Base-by-base conservation (phyloP, 306 rosid species). In the Herpetospermum pedunculosum region DNA sequence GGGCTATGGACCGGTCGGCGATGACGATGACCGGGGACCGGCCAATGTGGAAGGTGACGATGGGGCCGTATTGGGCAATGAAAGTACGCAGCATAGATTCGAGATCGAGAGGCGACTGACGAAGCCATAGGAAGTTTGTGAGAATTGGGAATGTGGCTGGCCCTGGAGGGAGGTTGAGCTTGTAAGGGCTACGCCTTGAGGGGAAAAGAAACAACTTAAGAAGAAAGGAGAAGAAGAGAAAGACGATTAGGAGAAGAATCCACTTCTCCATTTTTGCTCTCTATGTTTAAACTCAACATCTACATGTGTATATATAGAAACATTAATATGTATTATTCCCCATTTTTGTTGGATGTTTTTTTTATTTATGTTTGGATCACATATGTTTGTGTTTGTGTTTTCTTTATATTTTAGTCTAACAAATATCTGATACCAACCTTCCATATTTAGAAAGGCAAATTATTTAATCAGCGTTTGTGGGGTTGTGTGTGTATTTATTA, bases 31-130 rank as follows among this genome's bases (percentile, higher is more conserved):
- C 67, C 6, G 87, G 91, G 1, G 69, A 71, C 2, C 83, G 77
- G 0, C 85, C 88, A 18, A 87, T 77, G 73, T 75, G 78, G 26
- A 87, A 48, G 23, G 91, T 84, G 14, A 87, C 78, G 11, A 87
- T 79, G 67, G 64, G 59, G 4, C 91, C 91, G 25, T 84, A 81
- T 4, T 84, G 82, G 2, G 26, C 19, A 0, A 60, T 16, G 69
- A 54, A 54, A 4, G 3, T 25, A 11, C 34, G 62, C 5, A 54
- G 15, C 16, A 11, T 0, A 26, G 62, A 54, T 4, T 54, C 62
- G 12, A 54, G 1, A 0, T 25, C 32, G 25, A 54, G 62, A 12
- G 62, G 62, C 1, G 62, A 54, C 18, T 26, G 18, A 18, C 62
- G 62, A 3, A 54, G 62, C 62, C 32, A 54, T 25, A 54, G 16